Evolutionary conservation across 352 stramenopile species (phyloP), one percentile per base, ranked within the genome.

Genomic region (Stramenopiles sp.): DNA sequence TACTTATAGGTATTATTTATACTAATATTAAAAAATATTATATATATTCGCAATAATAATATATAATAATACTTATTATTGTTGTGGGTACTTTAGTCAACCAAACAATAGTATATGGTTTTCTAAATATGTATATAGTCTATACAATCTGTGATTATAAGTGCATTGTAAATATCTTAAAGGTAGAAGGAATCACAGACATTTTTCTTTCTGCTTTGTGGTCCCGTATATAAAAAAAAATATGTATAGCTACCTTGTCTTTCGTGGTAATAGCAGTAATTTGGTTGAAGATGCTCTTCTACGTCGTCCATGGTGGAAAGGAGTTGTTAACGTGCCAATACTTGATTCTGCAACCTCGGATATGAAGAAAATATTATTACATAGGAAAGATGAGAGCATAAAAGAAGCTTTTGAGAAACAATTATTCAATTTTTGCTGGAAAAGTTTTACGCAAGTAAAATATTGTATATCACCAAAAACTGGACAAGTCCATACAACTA

Each of bases 381-480:
- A 33, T 4, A 4, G 65, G 13, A 76, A 33, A 76, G 65, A 76
- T 76, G 65, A 76, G 13, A 7, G 7, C 4, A 76, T 33, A 31
- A 76, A 76, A 7, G 65, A 76, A 76, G 30, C 31, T 4, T 76
- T 76, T 76, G 65, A 76, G 13, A 4, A 7, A 13, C 65, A 76
- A 33, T 13, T 7, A 13, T 76, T 76, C 31, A 76, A 76, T 76
- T 76, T 76, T 13, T 76, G 65, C 13, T 76, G 65, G 65, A 76
- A 76, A 13, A 33, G 65, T 13, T 76, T 31, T 20, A 76, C 65
- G 4, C 30, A 31, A 76, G 31, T 76, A 13, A 76, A 76, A 20
- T 76, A 13, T 13, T 13, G 30, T 20, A 7, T 33, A 33, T 33
- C 30, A 31, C 30, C 31, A 13, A 76, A 76, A 13, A 76, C 65